phyloP scores from a whole-genome alignment of 352 stramenopile species.

The Pythium periplocum region DNA sequence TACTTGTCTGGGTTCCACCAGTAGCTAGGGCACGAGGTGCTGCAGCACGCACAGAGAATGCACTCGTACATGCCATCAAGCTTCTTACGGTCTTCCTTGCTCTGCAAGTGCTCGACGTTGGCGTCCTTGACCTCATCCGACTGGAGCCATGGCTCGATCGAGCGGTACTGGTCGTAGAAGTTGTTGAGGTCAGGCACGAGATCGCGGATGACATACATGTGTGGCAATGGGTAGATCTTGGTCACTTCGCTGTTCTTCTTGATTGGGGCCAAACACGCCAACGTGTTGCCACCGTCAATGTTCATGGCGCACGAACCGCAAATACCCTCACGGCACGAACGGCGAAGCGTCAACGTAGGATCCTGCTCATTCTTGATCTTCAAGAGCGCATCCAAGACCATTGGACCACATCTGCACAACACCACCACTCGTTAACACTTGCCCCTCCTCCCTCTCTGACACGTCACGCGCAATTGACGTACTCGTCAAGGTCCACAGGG shows the following conservation, averaged over 20 bases:
- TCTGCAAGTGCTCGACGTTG: constrained; percentile 86
- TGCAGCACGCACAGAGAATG: constrained; percentile 99
- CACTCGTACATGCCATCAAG: constrained; percentile 99
- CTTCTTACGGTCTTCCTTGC: constrained; percentile 97
- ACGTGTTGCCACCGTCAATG: constrained; percentile 98
- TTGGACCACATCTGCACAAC: constrained; percentile 89
- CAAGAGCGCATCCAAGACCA: constrained; percentile 99
- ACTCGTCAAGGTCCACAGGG: constrained; percentile 97
- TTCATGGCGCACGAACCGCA: constrained; percentile 99
- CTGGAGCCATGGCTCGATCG: constrained; percentile 99
- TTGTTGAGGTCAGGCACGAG: constrained; percentile 99
- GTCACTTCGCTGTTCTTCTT: constrained; percentile 90
- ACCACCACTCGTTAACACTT: neutral
- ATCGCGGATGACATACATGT: constrained; percentile 99
- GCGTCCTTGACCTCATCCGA: constrained; percentile 84
- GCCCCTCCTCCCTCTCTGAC: too few relatives aligned
- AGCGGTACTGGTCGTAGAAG: constrained; percentile 98
- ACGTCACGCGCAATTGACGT: constrained; percentile 20
- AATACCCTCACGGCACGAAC: constrained; percentile 98
- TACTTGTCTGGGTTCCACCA: constrained; percentile 99
- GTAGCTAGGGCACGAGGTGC: constrained; percentile 98
- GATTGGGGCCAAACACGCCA: constrained; percentile 98
- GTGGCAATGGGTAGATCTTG: constrained; percentile 98
- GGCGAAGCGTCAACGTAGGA: constrained; percentile 97
- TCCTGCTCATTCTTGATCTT: constrained; percentile 99